Base-by-base conservation (phyloP, 495 filamentous ascomycete genomes). In the Glonium stellatum region DNA sequence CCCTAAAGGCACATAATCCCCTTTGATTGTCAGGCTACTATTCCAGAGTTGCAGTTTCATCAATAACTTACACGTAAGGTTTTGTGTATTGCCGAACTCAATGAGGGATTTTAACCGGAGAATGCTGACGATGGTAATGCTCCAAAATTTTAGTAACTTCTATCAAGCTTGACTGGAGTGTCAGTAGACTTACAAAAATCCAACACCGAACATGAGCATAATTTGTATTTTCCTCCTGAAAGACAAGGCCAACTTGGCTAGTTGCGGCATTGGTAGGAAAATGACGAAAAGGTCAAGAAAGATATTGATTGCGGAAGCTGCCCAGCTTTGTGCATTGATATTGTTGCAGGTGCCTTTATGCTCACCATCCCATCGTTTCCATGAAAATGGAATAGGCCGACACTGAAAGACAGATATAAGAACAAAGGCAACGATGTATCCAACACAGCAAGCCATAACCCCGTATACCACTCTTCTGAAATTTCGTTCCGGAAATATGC, bases 201-300 rank as follows among this genome's bases (percentile, higher is more conserved):
- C 81, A 18, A 81, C 70, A 4, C 71, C 70, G 64, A 84, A 82
- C 69, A 84, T 79, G 6, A 80, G 22, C 41, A 74, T 72, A 36
- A 83, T 68, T n/a, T 71, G 73, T 9, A 77, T 54, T 63, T 80
- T 83, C 67, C 77, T 80, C 54, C 71, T 71, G 49, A 62, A 64
- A 13, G 71, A 71, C 46, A 83, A 62, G 13, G 77, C 59, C 11
- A 84, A 65, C 6, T 70, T 59, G 18, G 71, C 63, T 5, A 84
- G 64, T 12, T 76, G 71, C 22, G 70, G 70, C 18, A 83, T 72
- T 0, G 82, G 79, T 11, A 72, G 58, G 31, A 62, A 42, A 23
- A 72, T 67, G 27, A 67, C 59, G 41, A 64, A 13, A 9, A 70
- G n/a, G 48, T 72, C 68, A 12, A 68, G 52, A 27, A 60, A n/a